Evolutionary conservation across 1,284 basidiomycete species (phyloP).

Genomic region (Cystobasidium slooffiae): DNA sequence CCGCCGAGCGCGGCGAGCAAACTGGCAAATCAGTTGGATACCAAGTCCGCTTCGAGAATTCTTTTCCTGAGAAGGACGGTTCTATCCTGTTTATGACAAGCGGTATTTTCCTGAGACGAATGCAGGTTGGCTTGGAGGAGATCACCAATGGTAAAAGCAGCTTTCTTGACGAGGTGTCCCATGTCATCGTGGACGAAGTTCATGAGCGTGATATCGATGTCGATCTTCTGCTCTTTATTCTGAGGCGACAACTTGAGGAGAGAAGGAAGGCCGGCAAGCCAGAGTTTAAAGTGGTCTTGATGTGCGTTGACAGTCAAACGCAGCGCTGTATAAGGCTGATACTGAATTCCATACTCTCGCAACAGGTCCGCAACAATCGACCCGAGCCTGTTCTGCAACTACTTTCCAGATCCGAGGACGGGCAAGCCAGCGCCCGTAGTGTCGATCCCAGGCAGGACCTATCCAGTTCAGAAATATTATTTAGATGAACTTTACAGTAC

Average conservation of each 20-base stretch:
- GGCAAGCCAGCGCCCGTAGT: constrained; percentile 77
- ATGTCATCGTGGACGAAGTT: constrained; percentile 92
- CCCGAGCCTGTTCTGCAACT: constrained; percentile 76
- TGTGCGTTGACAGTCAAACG: constrained; percentile 64
- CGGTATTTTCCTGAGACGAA: constrained; percentile 81
- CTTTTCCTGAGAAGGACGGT: constrained; percentile 78
- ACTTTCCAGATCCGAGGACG: constrained; percentile 79
- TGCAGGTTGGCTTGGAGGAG: constrained; percentile 84
- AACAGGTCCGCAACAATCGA: constrained; percentile 78
- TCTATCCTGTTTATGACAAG: constrained; percentile 91
- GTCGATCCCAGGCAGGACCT: constrained; percentile 79
- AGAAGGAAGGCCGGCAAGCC: constrained; percentile 69
- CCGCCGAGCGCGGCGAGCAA: constrained; percentile 77
- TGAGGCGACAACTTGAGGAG: constrained; percentile 81
- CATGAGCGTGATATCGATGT: constrained; percentile 70
- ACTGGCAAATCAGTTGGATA: constrained; percentile 80
- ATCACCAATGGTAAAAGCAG: constrained; percentile 78
- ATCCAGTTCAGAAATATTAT: constrained; percentile 78
- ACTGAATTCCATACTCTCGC: constrained; percentile 66
- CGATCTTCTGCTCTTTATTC: constrained; percentile 87
- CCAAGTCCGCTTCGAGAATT: constrained; percentile 88
- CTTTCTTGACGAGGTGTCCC: constrained; percentile 73
- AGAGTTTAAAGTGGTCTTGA: constrained; percentile 68
- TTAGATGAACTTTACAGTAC: constrained; percentile 72
- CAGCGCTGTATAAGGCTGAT: constrained; percentile 64